Conservation (phyloP, 1,284 basidiomycete genomes). For the Pseudozyma thailandica region DNA sequence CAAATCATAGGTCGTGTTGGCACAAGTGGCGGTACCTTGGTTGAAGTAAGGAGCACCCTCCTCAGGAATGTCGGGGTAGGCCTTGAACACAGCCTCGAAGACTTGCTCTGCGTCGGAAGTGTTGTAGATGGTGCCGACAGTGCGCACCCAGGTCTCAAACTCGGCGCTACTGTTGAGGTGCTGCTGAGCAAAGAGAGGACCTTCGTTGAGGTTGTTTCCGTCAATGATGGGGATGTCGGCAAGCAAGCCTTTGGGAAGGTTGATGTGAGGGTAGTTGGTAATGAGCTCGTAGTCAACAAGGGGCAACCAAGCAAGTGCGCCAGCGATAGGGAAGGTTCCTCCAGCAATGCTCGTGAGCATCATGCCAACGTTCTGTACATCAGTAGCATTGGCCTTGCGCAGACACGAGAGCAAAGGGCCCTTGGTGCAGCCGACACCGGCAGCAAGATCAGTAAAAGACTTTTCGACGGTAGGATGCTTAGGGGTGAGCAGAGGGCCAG, state of each 20-base stretch:
- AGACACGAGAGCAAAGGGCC: constrained; percentile 29
- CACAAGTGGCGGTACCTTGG: constrained; percentile 22
- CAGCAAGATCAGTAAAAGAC: constrained; percentile 22
- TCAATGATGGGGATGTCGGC: constrained; percentile 48
- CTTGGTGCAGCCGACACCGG: constrained; percentile 23
- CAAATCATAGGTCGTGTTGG: constrained; percentile 13
- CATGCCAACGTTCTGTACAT: constrained; percentile 15
- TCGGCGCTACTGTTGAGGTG: constrained; percentile 23
- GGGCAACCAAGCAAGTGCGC: constrained; percentile 32
- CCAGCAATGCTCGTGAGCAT: constrained; percentile 12
- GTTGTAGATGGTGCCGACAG: constrained; percentile 32
- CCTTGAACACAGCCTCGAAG: constrained; percentile 19
- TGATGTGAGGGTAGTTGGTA: constrained; percentile 32
- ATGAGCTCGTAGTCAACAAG: constrained; percentile 48
- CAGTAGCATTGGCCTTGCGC: constrained; percentile 22
- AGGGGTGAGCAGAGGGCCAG: constrained; percentile 30
- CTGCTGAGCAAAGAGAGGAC: constrained; percentile 27
- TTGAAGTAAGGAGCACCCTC: constrained; percentile 42
- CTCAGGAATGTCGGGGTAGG: constrained; percentile 31
- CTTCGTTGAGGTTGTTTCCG: constrained; percentile 49
- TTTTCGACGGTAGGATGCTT: constrained; percentile 31
- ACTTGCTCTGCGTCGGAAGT: constrained; percentile 35
- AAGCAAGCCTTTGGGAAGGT: constrained; percentile 31
- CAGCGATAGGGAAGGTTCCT: constrained; percentile 22
- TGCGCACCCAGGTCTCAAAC: constrained; percentile 25